A percentile compares a stretch with the other conserved stretches of the same genome.
Evolutionary conservation across 805 yeast species (phyloP).

Genomic region (Suhomyces kilbournensis): DNA sequence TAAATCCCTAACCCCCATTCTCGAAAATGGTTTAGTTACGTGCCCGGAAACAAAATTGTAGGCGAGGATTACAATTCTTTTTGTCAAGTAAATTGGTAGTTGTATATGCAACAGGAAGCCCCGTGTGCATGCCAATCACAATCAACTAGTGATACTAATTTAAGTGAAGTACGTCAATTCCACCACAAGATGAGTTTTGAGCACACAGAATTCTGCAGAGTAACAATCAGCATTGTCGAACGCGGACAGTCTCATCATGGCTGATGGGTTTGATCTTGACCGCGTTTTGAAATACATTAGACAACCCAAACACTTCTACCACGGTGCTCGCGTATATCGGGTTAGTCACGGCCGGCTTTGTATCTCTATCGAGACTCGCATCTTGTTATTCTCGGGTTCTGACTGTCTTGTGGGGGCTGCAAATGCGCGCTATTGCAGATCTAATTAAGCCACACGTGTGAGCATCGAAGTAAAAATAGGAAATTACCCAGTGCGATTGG

Average conservation of each 20-base stretch:
- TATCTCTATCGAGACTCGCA: not conserved
- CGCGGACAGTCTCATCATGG: not conserved
- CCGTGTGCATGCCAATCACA: not conserved
- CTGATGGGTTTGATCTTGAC: not conserved
- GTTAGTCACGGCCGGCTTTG: not conserved
- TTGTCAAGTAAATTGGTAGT: not conserved
- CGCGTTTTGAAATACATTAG: not conserved
- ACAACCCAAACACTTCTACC: not conserved
- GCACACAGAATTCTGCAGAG: not conserved
- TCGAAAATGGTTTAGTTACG: not conserved
- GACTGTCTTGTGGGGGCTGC: not conserved
- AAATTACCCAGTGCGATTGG: not conserved
- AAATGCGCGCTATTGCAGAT: not conserved
- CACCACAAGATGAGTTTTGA: not conserved
- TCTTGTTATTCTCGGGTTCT: not conserved
- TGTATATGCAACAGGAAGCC: not conserved
- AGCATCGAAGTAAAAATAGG: not conserved
- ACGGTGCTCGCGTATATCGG: not conserved
- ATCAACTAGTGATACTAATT: not conserved
- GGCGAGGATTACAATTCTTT: not conserved
- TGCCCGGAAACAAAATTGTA: not conserved
- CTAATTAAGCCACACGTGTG: not conserved
- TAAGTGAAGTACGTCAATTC: not conserved
- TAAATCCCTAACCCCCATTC: not conserved
- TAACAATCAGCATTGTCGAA: not conserved